Evolutionary conservation across 192 early-diverging fungal species (phyloP), one percentile per base, ranked within the genome.

Genomic region (Chytriomyces confervae): DNA sequence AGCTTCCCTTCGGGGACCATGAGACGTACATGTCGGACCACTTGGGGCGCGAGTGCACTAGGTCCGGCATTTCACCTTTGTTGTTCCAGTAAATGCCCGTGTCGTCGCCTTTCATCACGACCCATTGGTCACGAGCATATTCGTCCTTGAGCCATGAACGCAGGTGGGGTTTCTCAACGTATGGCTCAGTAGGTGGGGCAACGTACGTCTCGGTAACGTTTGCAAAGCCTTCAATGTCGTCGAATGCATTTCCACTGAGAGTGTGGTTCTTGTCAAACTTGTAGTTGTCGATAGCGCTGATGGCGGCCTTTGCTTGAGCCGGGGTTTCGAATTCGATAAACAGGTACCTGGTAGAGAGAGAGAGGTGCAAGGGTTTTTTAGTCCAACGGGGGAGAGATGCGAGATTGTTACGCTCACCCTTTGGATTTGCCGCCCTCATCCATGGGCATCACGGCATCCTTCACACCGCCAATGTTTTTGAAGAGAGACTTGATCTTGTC

Each of bases 1-100:
- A 99, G 23, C 94, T 93, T 53, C 98, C 98, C 36, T 91, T 84
- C 10, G 98, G 95, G 43, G 98, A 99, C 95, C 97, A 99, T 75
- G 93, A 85, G 50, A 96, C 90, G 78, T 95, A 95, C 65, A 91
- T 91, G 79, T 97, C 97, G 61, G 96, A 96, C 97, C 96, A 98
- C 90, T 97, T 91, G 83, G 91, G 83, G 50, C 93, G 84, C 60
- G 80, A 82, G 81, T 95, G 85, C 43, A 86, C 92, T 27, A 92
- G 83, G 75, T 97, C 95, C 4, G 96, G 91, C 20, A 86, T 69
- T 69, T 98, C 95, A 48, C 84, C 81, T 80, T 96, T 92, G 86
- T 93, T 93, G 88, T 96, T 96, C 93, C 93, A 97, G 85, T 89
- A 93, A 65, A 99, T 91, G 72, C 80, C 77, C 57, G 97, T 92